Evolutionary conservation across 306 rosid genomes (phyloP), one percentile per base, ranked within the genome.

Genomic region (Pueraria montana): DNA sequence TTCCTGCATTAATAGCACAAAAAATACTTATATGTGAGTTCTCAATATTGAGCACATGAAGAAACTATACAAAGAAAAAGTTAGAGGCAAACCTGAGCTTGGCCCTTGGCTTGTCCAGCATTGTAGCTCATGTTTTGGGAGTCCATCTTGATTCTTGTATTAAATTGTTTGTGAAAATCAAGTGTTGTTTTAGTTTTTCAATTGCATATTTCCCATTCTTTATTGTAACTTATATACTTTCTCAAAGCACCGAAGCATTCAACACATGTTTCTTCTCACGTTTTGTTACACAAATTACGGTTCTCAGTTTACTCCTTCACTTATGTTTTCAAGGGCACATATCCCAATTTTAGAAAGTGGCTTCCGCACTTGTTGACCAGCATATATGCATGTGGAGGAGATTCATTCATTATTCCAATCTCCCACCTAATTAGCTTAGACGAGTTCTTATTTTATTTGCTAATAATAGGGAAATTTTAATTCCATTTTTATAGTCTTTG

Each of bases 71-170:
- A 17, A 17, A 36, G 9, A 30, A n/a, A 7, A 20, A n/a, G 21
- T 6, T 8, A 4, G 17, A 20, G 5, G 32, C 4, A 66, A 2
- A 89, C 95, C 91, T 91, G 58, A 45, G 90, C 45, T 81, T 84
- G 90, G 77, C 93, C 92, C 80, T 90, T 77, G 87, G 96, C 87
- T 84, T 85, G 87, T 10, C 93, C 96, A 23, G 84, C 93, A 8
- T 85, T 40, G 79, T 83, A 87, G 85, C 84, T 77, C 46, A 58
- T 30, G 38, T 80, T 86, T 63, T 89, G 61, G 5, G 90, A 42
- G 62, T 87, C 88, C 56, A 89, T 84, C 43, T 55, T 5, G 18
- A 30, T 64, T 64, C 46, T 64, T 77, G 12, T 83, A n/a, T 24
- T 80, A 36, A 72, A 55, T 0, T 27, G 43, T 64, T 18, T 1